Percentiles rank a stretch among this genome's conserved stretches.
phyloP scores from a whole-genome alignment of 352 stramenopile species.

The Pseudoperonospora humuli region DNA sequence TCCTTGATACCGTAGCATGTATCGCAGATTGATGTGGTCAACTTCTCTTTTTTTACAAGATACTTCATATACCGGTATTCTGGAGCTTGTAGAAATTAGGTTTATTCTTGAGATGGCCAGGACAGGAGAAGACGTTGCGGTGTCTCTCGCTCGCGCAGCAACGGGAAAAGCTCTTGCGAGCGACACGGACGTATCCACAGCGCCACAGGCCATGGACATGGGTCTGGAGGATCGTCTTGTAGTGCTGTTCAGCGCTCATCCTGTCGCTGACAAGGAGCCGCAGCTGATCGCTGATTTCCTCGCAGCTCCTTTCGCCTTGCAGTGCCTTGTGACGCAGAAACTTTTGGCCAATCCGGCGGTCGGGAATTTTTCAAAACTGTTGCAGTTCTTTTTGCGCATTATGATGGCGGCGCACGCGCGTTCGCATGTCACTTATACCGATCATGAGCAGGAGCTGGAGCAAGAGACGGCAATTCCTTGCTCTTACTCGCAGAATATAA shows the following conservation, averaged over 20 bases:
- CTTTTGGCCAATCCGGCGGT: conserved; percentile 16
- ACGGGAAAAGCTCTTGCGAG: not conserved
- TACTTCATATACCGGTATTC: conserved; percentile 1
- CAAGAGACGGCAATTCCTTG: not conserved
- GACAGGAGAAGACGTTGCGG: conserved; percentile 20
- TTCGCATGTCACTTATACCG: conserved; percentile 13
- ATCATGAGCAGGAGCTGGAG: not conserved
- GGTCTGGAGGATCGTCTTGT: conserved; percentile 40
- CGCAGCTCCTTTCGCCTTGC: conserved; percentile 22
- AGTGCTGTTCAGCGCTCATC: conserved; percentile 25
- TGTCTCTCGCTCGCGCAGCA: conserved; percentile 3
- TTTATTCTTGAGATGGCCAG: conserved; percentile 25
- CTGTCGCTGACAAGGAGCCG: conserved; percentile 5
- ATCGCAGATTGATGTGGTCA: not conserved
- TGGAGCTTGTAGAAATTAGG: conserved; percentile 2
- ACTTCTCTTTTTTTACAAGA: not conserved
- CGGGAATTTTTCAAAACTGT: conserved; percentile 33
- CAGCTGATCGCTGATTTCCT: conserved; percentile 38
- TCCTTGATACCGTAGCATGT: conserved; percentile 1
- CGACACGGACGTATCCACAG: not conserved
- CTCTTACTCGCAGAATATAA: conserved; percentile 28
- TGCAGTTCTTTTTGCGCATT: conserved; percentile 62
- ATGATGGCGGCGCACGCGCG: conserved; percentile 41
- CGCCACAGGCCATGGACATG: conserved; percentile 10
- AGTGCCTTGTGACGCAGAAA: conserved; percentile 32